Conservation (phyloP, 345 rosid species). For the Streptanthus diversifolius region DNA sequence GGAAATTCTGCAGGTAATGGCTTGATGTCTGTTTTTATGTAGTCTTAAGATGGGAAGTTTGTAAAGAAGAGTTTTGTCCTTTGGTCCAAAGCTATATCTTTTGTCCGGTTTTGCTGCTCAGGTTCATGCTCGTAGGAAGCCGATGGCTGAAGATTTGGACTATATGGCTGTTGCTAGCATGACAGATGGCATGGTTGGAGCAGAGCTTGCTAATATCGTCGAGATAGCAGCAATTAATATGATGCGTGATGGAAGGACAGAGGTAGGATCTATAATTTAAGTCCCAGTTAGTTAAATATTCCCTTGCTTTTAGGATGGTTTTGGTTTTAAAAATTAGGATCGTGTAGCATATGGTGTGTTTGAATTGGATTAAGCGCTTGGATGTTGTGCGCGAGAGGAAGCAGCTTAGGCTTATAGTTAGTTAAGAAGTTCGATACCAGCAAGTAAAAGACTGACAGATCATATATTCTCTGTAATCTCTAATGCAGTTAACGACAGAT, state of each 20-base stretch:
- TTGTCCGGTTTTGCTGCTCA: constrained; percentile 14
- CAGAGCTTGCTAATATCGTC: constrained; percentile 89
- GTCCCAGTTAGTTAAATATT: neutral
- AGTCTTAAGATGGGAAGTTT: neutral
- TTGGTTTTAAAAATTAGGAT: neutral
- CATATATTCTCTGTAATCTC: neutral
- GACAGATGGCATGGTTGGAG: constrained; percentile 98
- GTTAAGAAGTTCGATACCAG: neutral
- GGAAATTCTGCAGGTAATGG: constrained; percentile 78
- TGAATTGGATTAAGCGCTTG: neutral
- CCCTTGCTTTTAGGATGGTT: neutral
- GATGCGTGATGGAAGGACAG: constrained; percentile 92
- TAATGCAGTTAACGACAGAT: constrained; percentile 85
- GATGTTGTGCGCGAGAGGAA: neutral
- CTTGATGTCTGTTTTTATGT: neutral
- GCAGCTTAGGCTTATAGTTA: neutral
- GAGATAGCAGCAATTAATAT: constrained; percentile 90
- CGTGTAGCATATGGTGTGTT: neutral
- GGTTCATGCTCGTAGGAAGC: constrained; percentile 97
- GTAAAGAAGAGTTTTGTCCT: neutral
- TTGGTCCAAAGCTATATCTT: neutral
- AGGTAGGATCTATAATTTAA: constrained; percentile 43
- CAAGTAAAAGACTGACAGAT: neutral
- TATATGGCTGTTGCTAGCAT: constrained; percentile 86
- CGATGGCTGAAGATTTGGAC: constrained; percentile 94